These are phyloP conservation scores for Aspergillus puulaauensis DNA, from an alignment of 2,329 filamentous ascomycete species.

Conservation along the genomic window DNA sequence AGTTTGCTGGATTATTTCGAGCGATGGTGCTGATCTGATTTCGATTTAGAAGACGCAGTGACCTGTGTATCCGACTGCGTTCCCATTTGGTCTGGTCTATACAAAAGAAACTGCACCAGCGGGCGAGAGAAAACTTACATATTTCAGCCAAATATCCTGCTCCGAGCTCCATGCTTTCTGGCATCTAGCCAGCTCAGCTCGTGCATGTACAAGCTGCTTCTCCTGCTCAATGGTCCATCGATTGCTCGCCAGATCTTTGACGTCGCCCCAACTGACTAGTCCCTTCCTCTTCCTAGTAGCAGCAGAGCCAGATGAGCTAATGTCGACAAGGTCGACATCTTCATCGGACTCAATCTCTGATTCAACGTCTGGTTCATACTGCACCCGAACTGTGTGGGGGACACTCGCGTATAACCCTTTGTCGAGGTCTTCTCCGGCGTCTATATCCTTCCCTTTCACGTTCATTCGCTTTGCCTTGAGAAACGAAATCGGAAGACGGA, in stretches of 20 bases:
- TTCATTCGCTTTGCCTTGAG: constrained; percentile 14
- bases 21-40: not conserved
- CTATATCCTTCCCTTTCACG: constrained; percentile 13
- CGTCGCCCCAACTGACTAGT: constrained; percentile 32
- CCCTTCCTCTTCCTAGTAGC: constrained; percentile 1
- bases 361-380: constrained; percentile 2
- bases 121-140: constrained; percentile 25
- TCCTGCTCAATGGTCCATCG: constrained; percentile 33
- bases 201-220: constrained; percentile 25
- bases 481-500: constrained; percentile 20
- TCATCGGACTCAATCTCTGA: not conserved
- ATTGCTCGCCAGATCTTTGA: constrained; percentile 22
- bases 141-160: constrained; percentile 35
- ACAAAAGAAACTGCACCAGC: not conserved
- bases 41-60: not conserved
- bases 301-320: not conserved
- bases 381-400: not conserved
- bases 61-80: not conserved
- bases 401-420: not conserved
- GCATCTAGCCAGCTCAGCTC: constrained; percentile 30
- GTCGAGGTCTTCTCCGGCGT: constrained; percentile 1
- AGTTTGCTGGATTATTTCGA: not conserved
- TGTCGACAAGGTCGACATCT: not conserved
- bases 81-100: not conserved
- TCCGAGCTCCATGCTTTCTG: constrained; percentile 39